Evolutionary conservation across 768 basidiomycete genomes (phyloP).

Genomic region (Cystofilobasidium capitatum): DNA sequence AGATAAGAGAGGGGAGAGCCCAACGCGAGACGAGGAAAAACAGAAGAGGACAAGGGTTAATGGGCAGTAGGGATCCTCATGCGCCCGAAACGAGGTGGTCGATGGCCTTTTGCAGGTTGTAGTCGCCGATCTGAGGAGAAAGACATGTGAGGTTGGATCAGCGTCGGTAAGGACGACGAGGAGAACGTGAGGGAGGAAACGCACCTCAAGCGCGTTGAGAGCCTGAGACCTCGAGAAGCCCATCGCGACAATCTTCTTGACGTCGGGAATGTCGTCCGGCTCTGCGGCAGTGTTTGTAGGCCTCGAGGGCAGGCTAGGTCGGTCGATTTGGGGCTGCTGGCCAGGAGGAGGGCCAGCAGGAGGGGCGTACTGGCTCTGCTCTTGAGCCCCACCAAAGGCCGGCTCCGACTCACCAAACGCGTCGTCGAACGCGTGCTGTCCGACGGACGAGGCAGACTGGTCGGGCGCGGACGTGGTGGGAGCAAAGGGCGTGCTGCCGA

Average conservation of each 20-base stretch:
- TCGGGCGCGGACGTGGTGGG: slow-evolving; percentile 27
- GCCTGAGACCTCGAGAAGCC: slow-evolving; percentile 25
- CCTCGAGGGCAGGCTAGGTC: slow-evolving; percentile 18
- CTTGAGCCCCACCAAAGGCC: slow-evolving; percentile 28
- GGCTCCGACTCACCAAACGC: slow-evolving; percentile 47
- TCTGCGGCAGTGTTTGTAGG: slow-evolving; percentile 13
- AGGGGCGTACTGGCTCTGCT: slow-evolving; percentile 14
- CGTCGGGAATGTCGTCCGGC: slow-evolving; percentile 25
- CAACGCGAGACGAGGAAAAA: no score
- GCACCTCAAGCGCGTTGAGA: slow-evolving; percentile 27
- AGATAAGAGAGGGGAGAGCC: no score
- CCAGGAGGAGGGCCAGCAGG: slow-evolving; percentile 22
- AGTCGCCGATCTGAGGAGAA: slow-evolving; percentile 20
- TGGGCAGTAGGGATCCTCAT: no score
- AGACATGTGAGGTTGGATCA: neutral
- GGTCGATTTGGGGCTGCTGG: neutral
- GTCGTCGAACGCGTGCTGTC: slow-evolving; percentile 47
- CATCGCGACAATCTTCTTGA: slow-evolving; percentile 26
- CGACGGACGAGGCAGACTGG: slow-evolving; percentile 9
- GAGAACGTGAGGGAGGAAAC: neutral
- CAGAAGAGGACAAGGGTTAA: no score
- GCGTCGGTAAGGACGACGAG: neutral
- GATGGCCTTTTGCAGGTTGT: slow-evolving; percentile 27
- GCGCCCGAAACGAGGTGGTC: slow-evolving; percentile 25
- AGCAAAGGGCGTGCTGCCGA: slow-evolving; percentile 39